Base-by-base conservation (phyloP, 352 stramenopile species). In the Phytophthora megakarya region DNA sequence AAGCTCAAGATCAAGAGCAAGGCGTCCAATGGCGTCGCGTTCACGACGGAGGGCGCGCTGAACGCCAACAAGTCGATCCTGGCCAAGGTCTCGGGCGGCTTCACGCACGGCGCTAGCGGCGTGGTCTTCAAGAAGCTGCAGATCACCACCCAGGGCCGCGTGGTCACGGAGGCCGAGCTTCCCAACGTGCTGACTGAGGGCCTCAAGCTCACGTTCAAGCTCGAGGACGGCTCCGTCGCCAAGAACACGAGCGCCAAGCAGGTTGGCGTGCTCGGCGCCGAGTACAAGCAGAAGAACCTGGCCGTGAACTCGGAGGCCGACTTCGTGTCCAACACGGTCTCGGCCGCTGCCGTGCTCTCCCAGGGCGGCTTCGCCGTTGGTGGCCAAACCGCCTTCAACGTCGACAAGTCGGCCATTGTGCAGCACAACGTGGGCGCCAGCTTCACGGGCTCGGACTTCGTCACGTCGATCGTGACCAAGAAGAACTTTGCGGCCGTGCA, bases 41-140 rank as follows among this genome's bases (percentile, higher is more conserved):
- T 92, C 71, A 92, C 83, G 32, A 90, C 83, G 23, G 83, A 92
- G 56, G 83, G 83, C 22, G 75, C 79, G 42, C 76, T 94, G 62
- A 84, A 62, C 70, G 72, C 66, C 76, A 92, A 92, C 80, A 94
- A 94, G 76, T 84, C 80, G 48, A 94, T 94, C 69, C 69, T 92
- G 23, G 85, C 81, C 61, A 94, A 94, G 79, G 72, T 94, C 51
- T 80, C 80, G 53, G 78, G 82, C 51, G 82, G 77, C 69, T 93
- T 92, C 72, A 90, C 82, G 57, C 82, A 91, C 73, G 61, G 64
- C 37, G 68, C 68, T 40, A 88, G 72, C 54, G 77, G 83, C 42
- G 75, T 92, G 19, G 78, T 89, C 38, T 90, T 92, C 67, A 92
- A 90, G 81, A 94, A 94, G 80, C 80, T 94, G 61, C 85, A 94